These are phyloP conservation scores for Tricharina praecox DNA, from an alignment of 495 filamentous ascomycete species.

Conservation along the genomic window DNA sequence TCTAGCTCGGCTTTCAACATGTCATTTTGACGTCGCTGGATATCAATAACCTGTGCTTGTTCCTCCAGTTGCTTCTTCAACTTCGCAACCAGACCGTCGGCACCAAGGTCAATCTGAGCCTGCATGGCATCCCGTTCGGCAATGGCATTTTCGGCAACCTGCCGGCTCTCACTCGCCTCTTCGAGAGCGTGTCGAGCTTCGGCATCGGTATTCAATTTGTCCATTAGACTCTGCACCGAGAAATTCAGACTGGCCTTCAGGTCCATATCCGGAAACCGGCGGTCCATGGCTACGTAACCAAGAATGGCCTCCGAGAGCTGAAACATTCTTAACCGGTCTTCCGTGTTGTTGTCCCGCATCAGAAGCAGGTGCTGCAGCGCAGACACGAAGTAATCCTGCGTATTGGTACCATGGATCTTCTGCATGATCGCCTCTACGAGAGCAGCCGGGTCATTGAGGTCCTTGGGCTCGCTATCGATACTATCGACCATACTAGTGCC, in stretches of 20 bases:
- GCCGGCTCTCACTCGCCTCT: constrained; percentile 72
- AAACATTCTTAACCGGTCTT: constrained; percentile 90
- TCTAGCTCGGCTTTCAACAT: constrained; percentile 74
- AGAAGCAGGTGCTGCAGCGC: constrained; percentile 88
- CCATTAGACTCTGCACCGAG: constrained; percentile 84
- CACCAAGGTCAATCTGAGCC: constrained; percentile 79
- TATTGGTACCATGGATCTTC: constrained; percentile 63
- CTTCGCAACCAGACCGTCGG: constrained; percentile 83
- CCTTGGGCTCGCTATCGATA: constrained; percentile 79
- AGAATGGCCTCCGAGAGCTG: constrained; percentile 96
- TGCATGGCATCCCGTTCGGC: constrained; percentile 94
- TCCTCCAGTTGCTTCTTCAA: constrained; percentile 86
- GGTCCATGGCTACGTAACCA: constrained; percentile 97
- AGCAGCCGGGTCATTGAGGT: constrained; percentile 81
- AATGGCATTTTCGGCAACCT: constrained; percentile 86
- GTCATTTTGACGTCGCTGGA: constrained; percentile 71
- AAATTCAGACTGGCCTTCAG: constrained; percentile 94
- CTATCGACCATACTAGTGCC: constrained; percentile 76
- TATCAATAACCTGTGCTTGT: constrained; percentile 73
- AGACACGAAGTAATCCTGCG: constrained; percentile 90
- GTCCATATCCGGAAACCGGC: constrained; percentile 87
- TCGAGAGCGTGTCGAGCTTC: constrained; percentile 83
- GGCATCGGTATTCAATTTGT: constrained; percentile 88
- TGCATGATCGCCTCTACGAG: constrained; percentile 87
- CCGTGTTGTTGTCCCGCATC: constrained; percentile 80